These are phyloP conservation scores for Stylonectria norvegica DNA, from an alignment of 2,329 filamentous ascomycete genomes.

Conservation along the genomic window DNA sequence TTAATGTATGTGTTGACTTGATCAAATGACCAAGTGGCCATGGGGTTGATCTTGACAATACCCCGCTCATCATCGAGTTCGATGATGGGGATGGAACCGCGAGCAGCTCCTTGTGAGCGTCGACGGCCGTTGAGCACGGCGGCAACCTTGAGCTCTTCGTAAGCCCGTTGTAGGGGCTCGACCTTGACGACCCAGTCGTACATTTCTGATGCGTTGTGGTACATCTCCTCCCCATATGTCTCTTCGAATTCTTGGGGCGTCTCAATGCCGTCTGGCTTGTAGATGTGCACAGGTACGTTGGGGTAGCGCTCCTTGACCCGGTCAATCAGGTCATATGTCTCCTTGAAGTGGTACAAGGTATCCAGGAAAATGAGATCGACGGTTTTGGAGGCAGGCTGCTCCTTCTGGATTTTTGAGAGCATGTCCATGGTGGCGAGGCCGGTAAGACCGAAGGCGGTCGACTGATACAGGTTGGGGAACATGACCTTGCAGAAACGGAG, in stretches of 20 bases:
- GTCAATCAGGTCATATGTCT: conserved; percentile 72
- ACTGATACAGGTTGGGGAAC: conserved; percentile 85
- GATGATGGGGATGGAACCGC: conserved; percentile 84
- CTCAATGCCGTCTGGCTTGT: conserved; percentile 75
- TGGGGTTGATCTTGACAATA: conserved; percentile 94
- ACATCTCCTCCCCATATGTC: conserved; percentile 77
- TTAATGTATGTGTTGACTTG: conserved; percentile 87
- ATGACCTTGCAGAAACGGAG: conserved; percentile 88
- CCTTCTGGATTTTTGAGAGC: conserved; percentile 68
- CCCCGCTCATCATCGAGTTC: conserved; percentile 86
- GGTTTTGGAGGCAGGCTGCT: conserved; percentile 57
- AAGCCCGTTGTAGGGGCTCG: conserved; percentile 89
- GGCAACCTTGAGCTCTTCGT: conserved; percentile 79
- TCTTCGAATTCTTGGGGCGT: conserved; percentile 74
- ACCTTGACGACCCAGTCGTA: conserved; percentile 99
- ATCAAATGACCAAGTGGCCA: conserved; percentile 89
- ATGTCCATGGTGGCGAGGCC: conserved; percentile 83
- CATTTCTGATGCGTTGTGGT: conserved; percentile 79
- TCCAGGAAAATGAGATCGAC: conserved; percentile 77
- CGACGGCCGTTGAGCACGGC: conserved; percentile 91
- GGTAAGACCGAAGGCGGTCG: conserved; percentile 77
- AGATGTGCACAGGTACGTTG: conserved; percentile 77
- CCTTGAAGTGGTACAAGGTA: conserved; percentile 77
- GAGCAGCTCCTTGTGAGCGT: conserved; percentile 87
- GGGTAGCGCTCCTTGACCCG: conserved; percentile 74